These are phyloP conservation scores for Suaeda aralocaspica DNA, from an alignment of 148 eudicot genomes.

Conservation along the genomic window DNA sequence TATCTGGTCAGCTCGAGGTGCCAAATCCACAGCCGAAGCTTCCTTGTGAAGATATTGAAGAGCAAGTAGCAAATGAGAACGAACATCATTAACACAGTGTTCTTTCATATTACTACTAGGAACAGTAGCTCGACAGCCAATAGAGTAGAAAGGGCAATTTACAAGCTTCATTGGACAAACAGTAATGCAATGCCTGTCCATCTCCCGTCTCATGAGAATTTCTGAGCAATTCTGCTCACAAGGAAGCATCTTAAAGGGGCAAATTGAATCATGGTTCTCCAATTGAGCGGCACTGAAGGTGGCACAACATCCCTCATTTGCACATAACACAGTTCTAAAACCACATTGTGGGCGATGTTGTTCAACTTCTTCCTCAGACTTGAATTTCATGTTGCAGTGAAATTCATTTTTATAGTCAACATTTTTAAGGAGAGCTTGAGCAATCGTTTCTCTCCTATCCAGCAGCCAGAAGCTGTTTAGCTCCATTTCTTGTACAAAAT, in stretches of 20 bases:
- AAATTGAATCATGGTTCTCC: slow-evolving; percentile 62
- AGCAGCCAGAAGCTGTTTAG: slow-evolving; percentile 82
- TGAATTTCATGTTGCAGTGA: slow-evolving; percentile 72
- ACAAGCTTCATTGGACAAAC: slow-evolving; percentile 88
- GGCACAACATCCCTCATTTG: slow-evolving; percentile 73
- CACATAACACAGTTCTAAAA: slow-evolving; percentile 66
- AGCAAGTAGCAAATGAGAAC: slow-evolving; percentile 54
- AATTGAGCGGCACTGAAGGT: slow-evolving; percentile 61
- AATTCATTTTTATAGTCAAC: slow-evolving; percentile 62
- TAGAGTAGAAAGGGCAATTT: slow-evolving; percentile 72
- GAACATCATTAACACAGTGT: slow-evolving; percentile 52
- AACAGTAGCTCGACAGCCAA: slow-evolving; percentile 65
- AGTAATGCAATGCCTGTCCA: slow-evolving; percentile 96
- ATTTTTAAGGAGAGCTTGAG: slow-evolving; percentile 67
- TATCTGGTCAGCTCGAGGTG: slow-evolving; percentile 50
- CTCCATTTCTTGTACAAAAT: slow-evolving; percentile 88
- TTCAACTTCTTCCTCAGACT: slow-evolving; percentile 47
- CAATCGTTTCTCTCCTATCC: slow-evolving; percentile 69
- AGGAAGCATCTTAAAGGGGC: slow-evolving; percentile 82
- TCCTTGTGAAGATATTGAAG: slow-evolving; percentile 61
- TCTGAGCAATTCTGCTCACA: slow-evolving; percentile 89
- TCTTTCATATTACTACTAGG: slow-evolving; percentile 58
- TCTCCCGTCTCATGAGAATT: slow-evolving; percentile 69
- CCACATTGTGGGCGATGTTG: slow-evolving; percentile 54
- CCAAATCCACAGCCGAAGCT: slow-evolving; percentile 45